These are phyloP conservation scores for Penicillium sp. DNA, from an alignment of 2,329 filamentous ascomycete species.

Conservation along the genomic window DNA sequence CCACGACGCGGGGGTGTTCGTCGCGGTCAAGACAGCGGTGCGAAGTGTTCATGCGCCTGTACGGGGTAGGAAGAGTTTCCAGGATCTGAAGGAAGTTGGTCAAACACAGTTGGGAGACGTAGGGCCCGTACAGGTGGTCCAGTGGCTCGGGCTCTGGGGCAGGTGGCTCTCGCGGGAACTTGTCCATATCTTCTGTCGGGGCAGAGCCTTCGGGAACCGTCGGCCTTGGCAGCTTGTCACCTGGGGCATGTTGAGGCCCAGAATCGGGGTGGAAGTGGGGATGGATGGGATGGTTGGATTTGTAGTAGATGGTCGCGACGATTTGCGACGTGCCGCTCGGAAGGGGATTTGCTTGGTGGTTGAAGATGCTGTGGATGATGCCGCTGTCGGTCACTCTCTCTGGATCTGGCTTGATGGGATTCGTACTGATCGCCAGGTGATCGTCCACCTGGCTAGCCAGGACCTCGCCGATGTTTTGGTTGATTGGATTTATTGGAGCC, in stretches of 20 bases:
- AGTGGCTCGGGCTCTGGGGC: constrained; percentile 55
- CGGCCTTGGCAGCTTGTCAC: constrained; percentile 43
- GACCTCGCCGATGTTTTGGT: constrained; percentile 39
- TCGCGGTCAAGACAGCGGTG: constrained; percentile 50
- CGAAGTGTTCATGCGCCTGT: constrained; percentile 49
- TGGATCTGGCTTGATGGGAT: constrained; percentile 41
- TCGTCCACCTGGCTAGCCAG: constrained; percentile 33
- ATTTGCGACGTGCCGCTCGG: constrained; percentile 43
- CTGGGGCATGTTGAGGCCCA: constrained; percentile 36
- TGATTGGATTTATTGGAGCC: constrained; percentile 32
- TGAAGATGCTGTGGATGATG: constrained; percentile 48
- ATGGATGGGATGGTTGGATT: constrained; percentile 43
- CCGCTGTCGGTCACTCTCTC: constrained; percentile 47
- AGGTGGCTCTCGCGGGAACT: constrained; percentile 56
- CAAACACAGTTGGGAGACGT: constrained; percentile 55
- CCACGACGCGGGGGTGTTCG: constrained; percentile 52
- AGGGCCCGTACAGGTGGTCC: constrained; percentile 56
- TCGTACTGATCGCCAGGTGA: constrained; percentile 32
- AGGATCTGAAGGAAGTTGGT: constrained; percentile 57
- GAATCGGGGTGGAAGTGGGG: constrained; percentile 51
- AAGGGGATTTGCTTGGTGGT: constrained; percentile 41
- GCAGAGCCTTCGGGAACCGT: constrained; percentile 48
- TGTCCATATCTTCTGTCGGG: constrained; percentile 52
- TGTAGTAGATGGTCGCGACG: constrained; percentile 52
- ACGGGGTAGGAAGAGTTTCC: constrained; percentile 49